Conservation (phyloP, 176 grass and related monocot genomes). For the Metroxylon sagu region DNA sequence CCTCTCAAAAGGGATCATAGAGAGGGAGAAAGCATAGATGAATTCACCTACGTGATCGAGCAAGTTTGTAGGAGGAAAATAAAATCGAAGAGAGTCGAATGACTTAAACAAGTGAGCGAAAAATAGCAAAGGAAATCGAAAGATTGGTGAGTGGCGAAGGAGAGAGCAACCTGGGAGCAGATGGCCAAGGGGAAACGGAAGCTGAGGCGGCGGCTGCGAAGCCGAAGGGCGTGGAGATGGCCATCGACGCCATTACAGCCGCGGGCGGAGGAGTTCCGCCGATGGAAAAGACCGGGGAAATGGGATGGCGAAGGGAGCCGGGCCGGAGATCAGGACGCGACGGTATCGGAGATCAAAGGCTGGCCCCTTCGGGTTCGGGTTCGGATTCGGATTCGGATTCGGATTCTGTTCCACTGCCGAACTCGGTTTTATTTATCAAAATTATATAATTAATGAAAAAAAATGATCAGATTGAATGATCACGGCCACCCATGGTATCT, state of each 20-base stretch:
- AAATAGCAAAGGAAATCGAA: neutral
- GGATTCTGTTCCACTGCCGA: no score
- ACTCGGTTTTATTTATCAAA: no score
- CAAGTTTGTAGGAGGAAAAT: constrained; percentile 4
- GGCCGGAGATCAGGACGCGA: no score
- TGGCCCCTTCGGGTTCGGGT: no score
- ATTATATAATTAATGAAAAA: no score
- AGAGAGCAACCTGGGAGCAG: neutral
- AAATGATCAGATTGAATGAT: no score
- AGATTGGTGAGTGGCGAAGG: no score
- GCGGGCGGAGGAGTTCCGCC: neutral
- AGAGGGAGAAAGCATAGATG: neutral
- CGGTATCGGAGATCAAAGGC: no score
- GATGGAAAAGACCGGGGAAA: no score
- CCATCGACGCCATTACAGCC: constrained; percentile 29
- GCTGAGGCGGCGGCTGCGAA: constrained; percentile 11
- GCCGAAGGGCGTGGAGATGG: constrained; percentile 26
- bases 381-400: no score
- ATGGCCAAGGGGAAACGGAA: neutral
- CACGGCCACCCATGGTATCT: no score
- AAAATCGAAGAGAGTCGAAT: neutral
- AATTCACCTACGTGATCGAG: constrained; percentile 29
- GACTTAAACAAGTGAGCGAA: neutral
- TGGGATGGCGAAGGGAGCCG: no score
- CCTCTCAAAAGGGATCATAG: neutral